Base-by-base conservation (phyloP, 2,329 filamentous ascomycete genomes). In the Neonectria ditissima region DNA sequence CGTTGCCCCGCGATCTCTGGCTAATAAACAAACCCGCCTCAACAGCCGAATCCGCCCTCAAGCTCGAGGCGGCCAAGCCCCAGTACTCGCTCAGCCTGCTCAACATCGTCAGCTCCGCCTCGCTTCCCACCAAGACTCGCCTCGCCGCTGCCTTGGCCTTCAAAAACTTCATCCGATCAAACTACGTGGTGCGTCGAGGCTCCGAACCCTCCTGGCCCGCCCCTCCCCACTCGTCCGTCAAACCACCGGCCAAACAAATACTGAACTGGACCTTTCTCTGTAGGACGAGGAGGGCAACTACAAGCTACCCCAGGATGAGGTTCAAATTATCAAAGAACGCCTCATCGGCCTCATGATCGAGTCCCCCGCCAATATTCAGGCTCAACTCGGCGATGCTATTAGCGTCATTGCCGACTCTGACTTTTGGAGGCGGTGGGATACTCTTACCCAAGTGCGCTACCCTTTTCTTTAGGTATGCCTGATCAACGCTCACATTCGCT, bases 351-450 rank as follows among this genome's bases (percentile, higher is more conserved):
- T 99, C 73, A 99, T 99, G 96, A 97, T 97, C 74, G 90, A 91
- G 9, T 94, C 96, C 24, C 96, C 95, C 4, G 79, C 92, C 18
- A 91, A 89, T 64, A 92, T 99, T 69, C 97, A 98, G 81, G 89
- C 93, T 65, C 96, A 99, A 81, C 87, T 99, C 39, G 96, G 96
- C 71, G 96, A 98, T 77, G 94, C 96, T 66, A 97, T 98, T 79
- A 97, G 95, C 80, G 89, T 97, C 73, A 98, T 99, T 74, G 96
- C 96, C 65, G 95, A 98, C 80, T 98, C 94, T 70, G 96, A 99
- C 79, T 99, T 99, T 80, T 99, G 92, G 91, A 86, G 92, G 79
- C 87, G 92, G 74, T 99, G 96, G 96, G 92, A 98, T 75, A 97
- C 94, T n/a, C 85, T 99, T 64, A 94, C 97, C 28, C 88, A 92